Base-by-base conservation (phyloP, 2,329 filamentous ascomycete genomes). In the Davidsoniella eucalypti region DNA sequence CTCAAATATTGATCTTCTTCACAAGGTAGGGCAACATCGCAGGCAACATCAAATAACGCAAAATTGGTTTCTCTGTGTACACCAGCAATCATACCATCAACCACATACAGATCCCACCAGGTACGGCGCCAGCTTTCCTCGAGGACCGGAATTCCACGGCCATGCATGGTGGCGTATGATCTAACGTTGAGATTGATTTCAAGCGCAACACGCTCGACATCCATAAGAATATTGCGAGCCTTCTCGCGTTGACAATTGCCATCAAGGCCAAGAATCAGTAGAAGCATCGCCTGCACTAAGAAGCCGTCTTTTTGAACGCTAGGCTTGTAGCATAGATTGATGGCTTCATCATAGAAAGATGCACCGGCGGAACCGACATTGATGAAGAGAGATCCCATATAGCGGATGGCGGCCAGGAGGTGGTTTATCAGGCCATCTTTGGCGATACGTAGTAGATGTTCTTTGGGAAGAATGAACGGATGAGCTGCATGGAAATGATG, bases 111-210 rank as follows among this genome's bases (percentile, higher is more conserved):
- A 54, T 78, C 87, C 88, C 88, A 95, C 87, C 87, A 95, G 1
- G 87, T 95, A 52, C 88, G 73, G 16, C 87, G 76, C 76, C 86
- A 82, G 61, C 82, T 85, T 63, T 95, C 88, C 60, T 90, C 84
- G 2, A 88, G 61, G 1, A 87, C 69, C 0, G 76, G 70, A 53
- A 82, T 76, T 4, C 77, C 76, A 25, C 72, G 68, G 14, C 82
- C 80, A 57, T 86, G 69, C 4, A 71, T 64, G 0, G 70, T 64
- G 0, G 86, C 80, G 61, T 79, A 94, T 0, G 74, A 70, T 44
- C 75, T 70, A 8, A 75, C 76, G 60, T 94, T 80, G 63, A 95
- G 73, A 0, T 83, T 82, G 21, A 94, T 72, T 51, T 87, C 77
- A 8, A 93, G 66, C 1, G 87, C 84, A 44, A 90, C 63, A 9